These are phyloP conservation scores for Colletotrichum scovillei DNA, from an alignment of 2,329 filamentous ascomycete genomes.

Conservation along the genomic window DNA sequence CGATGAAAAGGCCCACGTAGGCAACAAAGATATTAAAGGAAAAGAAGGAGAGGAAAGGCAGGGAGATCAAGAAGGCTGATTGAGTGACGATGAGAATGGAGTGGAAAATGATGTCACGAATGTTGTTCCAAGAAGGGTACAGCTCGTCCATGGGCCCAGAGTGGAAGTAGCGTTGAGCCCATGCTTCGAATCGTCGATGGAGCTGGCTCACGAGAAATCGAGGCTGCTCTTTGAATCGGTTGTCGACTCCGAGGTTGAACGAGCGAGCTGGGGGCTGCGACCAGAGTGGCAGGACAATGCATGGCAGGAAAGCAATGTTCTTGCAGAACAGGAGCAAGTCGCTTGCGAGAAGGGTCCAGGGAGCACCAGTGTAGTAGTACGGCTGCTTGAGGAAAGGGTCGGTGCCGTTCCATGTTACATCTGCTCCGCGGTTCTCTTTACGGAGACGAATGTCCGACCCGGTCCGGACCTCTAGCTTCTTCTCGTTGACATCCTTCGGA, in stretches of 20 bases:
- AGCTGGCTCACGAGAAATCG: background rate
- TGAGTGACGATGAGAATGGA: constrained; percentile 52
- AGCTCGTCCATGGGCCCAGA: constrained; percentile 26
- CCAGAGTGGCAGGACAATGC: constrained; percentile 23
- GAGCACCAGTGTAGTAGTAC: constrained; percentile 14
- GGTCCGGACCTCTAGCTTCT: background rate
- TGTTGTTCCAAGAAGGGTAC: constrained; percentile 21
- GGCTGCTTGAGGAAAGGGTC: background rate
- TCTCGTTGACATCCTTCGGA: background rate
- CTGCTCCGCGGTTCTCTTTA: background rate
- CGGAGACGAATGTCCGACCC: background rate
- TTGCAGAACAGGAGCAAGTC: constrained; percentile 3
- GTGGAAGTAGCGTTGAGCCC: constrained; percentile 2
- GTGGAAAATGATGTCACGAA: constrained; percentile 7
- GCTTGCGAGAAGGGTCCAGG: constrained; percentile 10
- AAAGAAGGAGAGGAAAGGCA: constrained; percentile 60
- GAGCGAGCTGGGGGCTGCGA: constrained; percentile 9
- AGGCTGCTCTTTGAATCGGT: constrained; percentile 1
- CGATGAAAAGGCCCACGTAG: constrained; percentile 55
- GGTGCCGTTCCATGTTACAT: background rate
- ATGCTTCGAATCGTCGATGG: background rate
- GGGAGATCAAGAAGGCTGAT: constrained; percentile 65
- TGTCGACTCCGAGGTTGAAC: constrained; percentile 8
- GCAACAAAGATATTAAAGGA: constrained; percentile 59
- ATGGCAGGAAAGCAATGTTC: background rate